Evolutionary conservation across 176 grass and related monocot species (phyloP), one percentile per base, ranked within the genome.

Genomic region (Oryza nivara): DNA sequence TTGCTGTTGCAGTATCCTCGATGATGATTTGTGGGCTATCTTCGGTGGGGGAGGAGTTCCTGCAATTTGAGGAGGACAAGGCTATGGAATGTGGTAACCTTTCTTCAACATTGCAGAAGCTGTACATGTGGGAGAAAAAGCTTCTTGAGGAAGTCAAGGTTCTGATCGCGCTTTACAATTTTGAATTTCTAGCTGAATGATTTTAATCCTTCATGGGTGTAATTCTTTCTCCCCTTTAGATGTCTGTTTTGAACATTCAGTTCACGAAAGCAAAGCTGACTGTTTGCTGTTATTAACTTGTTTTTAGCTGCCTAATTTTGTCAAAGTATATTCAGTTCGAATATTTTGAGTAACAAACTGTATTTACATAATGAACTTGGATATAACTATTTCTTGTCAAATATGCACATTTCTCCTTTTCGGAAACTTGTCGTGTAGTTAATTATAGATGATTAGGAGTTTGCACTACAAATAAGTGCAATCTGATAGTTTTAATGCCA

Each of bases 101-200:
- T 88, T 97, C 95, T 58, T 91, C 88, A 1, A 91, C 92, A 69
- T 70, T 97, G 76, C 92, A 90, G 51, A 88, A 94, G 76, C 81
- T 94, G 17, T 93, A 90, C 83, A 86, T 91, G 40, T 97, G 92
- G 92, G 95, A 97, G 72, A 84, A 84, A 79, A 97, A 93, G 79
- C 92, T 97, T 43, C 92, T 97, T 74, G 81, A 97, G 63, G 92
- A 94, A 97, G 86, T 97, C 86, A 91, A 89, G 92, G 92, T 97
- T 67, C 70, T 83, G 3, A 43, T 7, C 25, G n/a, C 12, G 2
- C 78, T 85, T 58, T 90, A 67, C 11, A 17, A 23, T 25, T 82
- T 78, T 82, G 5, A 71, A 74, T 84, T 83, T 43, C 11, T 63
- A n/a, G 61, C 35, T 19, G 12, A 81, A 45, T 26, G 63, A 19